These are phyloP conservation scores for Irpex sp. DNA, from an alignment of 1,284 basidiomycete genomes.

Conservation along the genomic window DNA sequence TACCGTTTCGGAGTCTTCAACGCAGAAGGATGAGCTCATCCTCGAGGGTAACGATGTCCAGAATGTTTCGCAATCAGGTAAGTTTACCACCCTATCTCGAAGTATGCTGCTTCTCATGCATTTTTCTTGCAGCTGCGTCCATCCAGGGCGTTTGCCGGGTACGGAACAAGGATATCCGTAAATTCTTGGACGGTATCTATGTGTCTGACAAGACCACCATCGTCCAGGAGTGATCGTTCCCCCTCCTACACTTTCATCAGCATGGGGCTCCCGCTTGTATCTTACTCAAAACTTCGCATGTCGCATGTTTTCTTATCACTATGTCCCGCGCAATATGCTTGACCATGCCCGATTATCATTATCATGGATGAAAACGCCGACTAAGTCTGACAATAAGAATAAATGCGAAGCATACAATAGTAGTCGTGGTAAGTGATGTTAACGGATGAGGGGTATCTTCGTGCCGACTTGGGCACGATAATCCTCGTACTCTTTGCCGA, in stretches of 20 bases:
- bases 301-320: slow-evolving; percentile 17
- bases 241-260: slow-evolving; percentile 16
- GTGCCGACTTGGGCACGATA: slow-evolving; percentile 73
- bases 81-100: slow-evolving; percentile 12
- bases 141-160: slow-evolving; percentile 95
- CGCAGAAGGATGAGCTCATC: slow-evolving; percentile 95
- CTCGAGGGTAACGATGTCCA: slow-evolving; percentile 94
- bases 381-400: background rate
- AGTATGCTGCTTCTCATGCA: slow-evolving; percentile 2
- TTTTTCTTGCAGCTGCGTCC: slow-evolving; percentile 66
- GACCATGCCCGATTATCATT: background rate
- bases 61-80: slow-evolving; percentile 92
- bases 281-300: slow-evolving; percentile 23
- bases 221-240: slow-evolving; percentile 32
- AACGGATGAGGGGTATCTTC: slow-evolving; percentile 68
- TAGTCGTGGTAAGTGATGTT: slow-evolving; percentile 12
- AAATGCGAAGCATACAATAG: background rate
- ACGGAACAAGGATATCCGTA: slow-evolving; percentile 98
- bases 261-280: slow-evolving; percentile 16
- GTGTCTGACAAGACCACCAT: slow-evolving; percentile 83
- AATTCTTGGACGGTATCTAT: slow-evolving; percentile 92
- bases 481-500: slow-evolving; percentile 72
- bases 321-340: slow-evolving; percentile 17
- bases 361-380: background rate
- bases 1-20: slow-evolving; percentile 85